Percentiles rank a stretch among this genome's conserved stretches.
phyloP scores from a whole-genome alignment of 169 alveolate species.

The Perkinsus chesapeaki region DNA sequence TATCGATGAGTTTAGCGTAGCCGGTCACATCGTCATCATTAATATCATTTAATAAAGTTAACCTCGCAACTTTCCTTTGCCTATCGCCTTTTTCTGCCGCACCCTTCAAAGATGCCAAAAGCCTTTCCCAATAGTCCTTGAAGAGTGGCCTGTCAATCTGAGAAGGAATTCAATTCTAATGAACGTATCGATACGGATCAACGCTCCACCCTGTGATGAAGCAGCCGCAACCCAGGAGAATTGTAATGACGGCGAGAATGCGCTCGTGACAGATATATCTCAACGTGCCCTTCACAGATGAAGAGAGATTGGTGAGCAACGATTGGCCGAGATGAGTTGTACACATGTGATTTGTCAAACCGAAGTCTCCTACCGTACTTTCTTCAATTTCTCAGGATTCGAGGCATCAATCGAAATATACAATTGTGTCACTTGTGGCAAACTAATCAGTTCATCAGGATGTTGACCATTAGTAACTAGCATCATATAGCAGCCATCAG shows the following conservation, averaged over 20 bases:
- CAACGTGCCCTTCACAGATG: too few species aligned
- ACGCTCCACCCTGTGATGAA: too few species aligned
- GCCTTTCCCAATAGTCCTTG: not conserved
- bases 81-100: not conserved
- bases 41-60: not conserved
- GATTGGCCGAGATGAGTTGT: too few species aligned
- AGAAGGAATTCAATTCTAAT: too few species aligned
- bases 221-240: too few species aligned
- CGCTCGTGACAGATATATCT: too few species aligned
- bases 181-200: too few species aligned
- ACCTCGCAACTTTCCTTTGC: not conserved
- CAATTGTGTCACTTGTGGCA: slow-evolving; percentile 53
- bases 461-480: slow-evolving; percentile 56
- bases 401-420: slow-evolving; percentile 62
- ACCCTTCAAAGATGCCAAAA: not conserved
- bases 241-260: too few species aligned
- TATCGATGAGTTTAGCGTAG: not conserved
- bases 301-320: too few species aligned
- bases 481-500: not conserved
- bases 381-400: slow-evolving; percentile 45
- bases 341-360: too few species aligned
- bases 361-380: slow-evolving; percentile 23
- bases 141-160: not conserved
- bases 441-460: slow-evolving; percentile 44
- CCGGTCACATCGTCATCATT: not conserved